Evolutionary conservation across 2,329 filamentous ascomycete species (phyloP).

Genomic region (Aureobasidium sp.): DNA sequence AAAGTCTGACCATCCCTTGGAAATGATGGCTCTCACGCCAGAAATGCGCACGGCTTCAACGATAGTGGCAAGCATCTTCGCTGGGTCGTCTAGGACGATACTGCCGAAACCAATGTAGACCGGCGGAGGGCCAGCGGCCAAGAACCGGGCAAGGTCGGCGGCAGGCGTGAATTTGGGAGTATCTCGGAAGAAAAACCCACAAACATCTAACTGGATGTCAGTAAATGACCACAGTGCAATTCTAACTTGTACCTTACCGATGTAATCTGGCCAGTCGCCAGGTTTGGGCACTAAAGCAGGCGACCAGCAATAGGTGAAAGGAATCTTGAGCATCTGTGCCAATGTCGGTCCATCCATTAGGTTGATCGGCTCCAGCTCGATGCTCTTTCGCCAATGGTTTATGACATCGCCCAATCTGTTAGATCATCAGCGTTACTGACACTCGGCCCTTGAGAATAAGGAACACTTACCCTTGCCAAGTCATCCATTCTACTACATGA

Average conservation of each 20-base stretch:
- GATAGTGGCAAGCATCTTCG: constrained; percentile 62
- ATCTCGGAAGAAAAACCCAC: constrained; percentile 70
- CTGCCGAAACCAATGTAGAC: constrained; percentile 80
- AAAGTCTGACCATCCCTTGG: constrained; percentile 48
- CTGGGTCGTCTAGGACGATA: constrained; percentile 72
- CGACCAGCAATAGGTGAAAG: constrained; percentile 91
- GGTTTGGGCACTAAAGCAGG: constrained; percentile 73
- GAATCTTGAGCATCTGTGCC: constrained; percentile 65
- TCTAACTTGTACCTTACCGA: no score
- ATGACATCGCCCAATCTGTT: constrained; percentile 60
- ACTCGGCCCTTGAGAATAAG: no score
- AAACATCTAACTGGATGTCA: constrained; percentile 23
- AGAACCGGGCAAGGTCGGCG: constrained; percentile 57
- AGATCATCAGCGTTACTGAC: background rate
- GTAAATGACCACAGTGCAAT: no score
- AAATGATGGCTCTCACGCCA: constrained; percentile 48
- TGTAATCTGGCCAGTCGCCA: constrained; percentile 64
- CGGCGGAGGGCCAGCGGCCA: constrained; percentile 62
- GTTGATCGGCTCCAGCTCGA: constrained; percentile 71
- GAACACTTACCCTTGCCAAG: constrained; percentile 87
- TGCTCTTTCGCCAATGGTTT: constrained; percentile 64
- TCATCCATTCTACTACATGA: constrained; percentile 80
- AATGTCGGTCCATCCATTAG: constrained; percentile 77
- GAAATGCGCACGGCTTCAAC: constrained; percentile 58
- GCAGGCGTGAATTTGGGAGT: constrained; percentile 60